Evolutionary conservation across 352 stramenopile genomes (phyloP), one percentile per base, ranked within the genome.

Genomic region (Detonula confervacea): DNA sequence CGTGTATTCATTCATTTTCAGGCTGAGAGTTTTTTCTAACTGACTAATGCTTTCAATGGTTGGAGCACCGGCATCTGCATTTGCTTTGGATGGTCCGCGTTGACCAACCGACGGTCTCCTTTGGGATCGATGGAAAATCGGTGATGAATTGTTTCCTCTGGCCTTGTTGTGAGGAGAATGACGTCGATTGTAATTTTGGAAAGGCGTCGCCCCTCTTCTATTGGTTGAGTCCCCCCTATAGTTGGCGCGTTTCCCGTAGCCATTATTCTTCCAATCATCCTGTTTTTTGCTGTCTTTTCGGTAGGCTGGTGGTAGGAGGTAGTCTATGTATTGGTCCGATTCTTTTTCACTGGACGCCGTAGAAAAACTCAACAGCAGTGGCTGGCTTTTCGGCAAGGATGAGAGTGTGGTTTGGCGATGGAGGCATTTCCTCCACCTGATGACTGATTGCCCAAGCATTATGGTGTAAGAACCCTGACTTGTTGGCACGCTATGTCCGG

Each of bases 221-320:
- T 42, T 42, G 11, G 33, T 42, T 5, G 11, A 42, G 33, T 42
- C 11, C 33, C 33, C 33, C 11, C 5, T 11, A 12, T 11, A 42
- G 5, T 12, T 42, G 33, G n/a, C 33, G 11, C 11, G 5, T 42
- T 56, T 56, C 25, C 1, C 55, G 24, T 44, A 39, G n/a, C 1
- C 3, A 18, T 49, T 46, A n/a, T n/a, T 64, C 20, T 49, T 64
- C 37, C 29, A 18, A 8, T 27, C 44, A 29, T 29, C 25, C 16
- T 56, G 47, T 3, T 11, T 20, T 47, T 18, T 27, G 18, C 44
- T 33, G 27, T 18, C 22, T 42, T 39, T 25, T 14, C 62, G 62
- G 51, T 71, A 71, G 25, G 62, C 62, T 20, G 33, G 29, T 39
- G 62, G 62, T 30, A 71, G 49, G 3, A 71, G 44, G 51, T 71